Evolutionary conservation across 2,329 filamentous ascomycete genomes (phyloP), one percentile per base, ranked within the genome.

Genomic region (Teratosphaeria destructans): DNA sequence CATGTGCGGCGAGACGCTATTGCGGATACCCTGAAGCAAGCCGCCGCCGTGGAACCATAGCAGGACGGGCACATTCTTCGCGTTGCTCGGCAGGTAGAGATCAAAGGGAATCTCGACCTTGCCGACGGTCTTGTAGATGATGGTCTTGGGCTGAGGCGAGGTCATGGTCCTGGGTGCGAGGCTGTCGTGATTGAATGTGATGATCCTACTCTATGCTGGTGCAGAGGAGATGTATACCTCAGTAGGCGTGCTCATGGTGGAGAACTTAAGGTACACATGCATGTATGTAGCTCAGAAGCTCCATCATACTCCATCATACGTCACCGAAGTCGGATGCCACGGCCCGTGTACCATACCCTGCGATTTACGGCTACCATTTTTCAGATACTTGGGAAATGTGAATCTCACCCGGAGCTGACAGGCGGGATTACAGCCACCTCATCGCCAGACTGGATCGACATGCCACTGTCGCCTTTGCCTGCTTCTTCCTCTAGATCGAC

Each of bases 361-460:
- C 23, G 5, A 10, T n/a, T n/a, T 49, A 49, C 29, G 29, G 29
- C 29, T 32, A 32, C 29, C 5, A 32, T 32, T 32, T 32, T 32
- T 7, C 1, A 12, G 37, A 39, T 2, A 16, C 11, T 49, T n/a
- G 11, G 26, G 8, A n/a, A 49, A 49, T 5, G 26, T 19, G n/a
- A 3, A 1, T 26, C 1, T 81, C 73, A 94, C 4, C 90, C 90
- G 43, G 90, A 91, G 78, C 90, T 95, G 65, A 95, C 90, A 10
- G 90, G 90, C 37, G 90, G 90, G 60, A 95, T 93, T 39, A 95
- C 87, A 52, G 88, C 90, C 59, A 95, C 89, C 76, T 95, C 90
- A 70, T 95, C 90, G 32, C 86, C 88, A 63, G 84, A 83, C 57
- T 84, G 75, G 60, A 95, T 87, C 59, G 83, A 71, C 29, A 78